Evolutionary conservation across 2,329 filamentous ascomycete species (phyloP).

Genomic region (Alternaria burnsii): DNA sequence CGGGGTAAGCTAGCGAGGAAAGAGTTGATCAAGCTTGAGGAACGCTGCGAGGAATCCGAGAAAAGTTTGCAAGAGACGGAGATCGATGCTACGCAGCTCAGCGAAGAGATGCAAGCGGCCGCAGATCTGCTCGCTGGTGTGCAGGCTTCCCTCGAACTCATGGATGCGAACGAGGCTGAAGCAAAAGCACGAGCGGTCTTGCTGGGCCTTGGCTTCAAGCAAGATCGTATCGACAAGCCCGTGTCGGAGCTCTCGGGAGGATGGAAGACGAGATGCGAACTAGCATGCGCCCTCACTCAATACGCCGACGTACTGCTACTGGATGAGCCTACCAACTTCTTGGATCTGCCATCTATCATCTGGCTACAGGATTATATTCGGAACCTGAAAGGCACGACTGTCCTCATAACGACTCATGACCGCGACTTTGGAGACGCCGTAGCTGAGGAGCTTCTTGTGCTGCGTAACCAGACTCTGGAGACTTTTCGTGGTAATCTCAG

Average conservation of each 20-base stretch:
- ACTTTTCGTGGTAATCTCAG: conserved; percentile 80
- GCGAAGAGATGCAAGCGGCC: conserved; percentile 73
- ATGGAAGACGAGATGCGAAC: conserved; percentile 55
- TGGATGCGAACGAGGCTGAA: conserved; percentile 70
- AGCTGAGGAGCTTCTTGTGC: conserved; percentile 77
- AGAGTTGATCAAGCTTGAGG: conserved; percentile 73
- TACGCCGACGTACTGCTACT: conserved; percentile 80
- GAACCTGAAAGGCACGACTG: conserved; percentile 66
- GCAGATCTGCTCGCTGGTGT: conserved; percentile 74
- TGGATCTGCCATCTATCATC: conserved; percentile 82
- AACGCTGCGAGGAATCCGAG: conserved; percentile 67
- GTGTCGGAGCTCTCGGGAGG: conserved; percentile 76
- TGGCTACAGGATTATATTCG: conserved; percentile 81
- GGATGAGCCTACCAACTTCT: conserved; percentile 87
- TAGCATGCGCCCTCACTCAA: conserved; percentile 69
- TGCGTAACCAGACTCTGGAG: conserved; percentile 74
- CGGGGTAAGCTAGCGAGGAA: conserved; percentile 80
- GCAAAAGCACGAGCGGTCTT: conserved; percentile 69
- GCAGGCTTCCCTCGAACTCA: conserved; percentile 70
- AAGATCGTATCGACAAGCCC: conserved; percentile 66
- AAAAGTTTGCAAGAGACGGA: conserved; percentile 60
- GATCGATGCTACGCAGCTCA: conserved; percentile 65
- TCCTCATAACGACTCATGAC: conserved; percentile 85
- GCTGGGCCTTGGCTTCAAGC: conserved; percentile 74
- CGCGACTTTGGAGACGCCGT: conserved; percentile 80